These are phyloP conservation scores for Neolentinus lepideus DNA, from an alignment of 1,284 basidiomycete species.

Conservation along the genomic window DNA sequence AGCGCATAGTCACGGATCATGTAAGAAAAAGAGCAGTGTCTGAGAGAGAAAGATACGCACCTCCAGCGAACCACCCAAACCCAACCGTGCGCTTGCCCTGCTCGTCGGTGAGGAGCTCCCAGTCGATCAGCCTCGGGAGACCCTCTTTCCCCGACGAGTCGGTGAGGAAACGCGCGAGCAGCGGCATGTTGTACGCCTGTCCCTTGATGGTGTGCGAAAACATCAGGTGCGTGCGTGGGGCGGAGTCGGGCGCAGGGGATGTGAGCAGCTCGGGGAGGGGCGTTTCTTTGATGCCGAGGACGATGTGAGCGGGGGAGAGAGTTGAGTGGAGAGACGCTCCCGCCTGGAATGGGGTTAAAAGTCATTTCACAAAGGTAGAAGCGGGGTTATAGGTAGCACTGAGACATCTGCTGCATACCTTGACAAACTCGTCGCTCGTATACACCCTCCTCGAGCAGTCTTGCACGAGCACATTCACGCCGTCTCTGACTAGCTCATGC, in stretches of 20 bases:
- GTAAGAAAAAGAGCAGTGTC: not conserved
- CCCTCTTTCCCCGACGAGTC: slow-evolving; percentile 7
- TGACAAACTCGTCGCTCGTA: slow-evolving; percentile 50
- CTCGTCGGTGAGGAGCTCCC: slow-evolving; percentile 67
- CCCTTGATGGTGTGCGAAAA: slow-evolving; percentile 90
- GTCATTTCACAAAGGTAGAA: slow-evolving; percentile 4
- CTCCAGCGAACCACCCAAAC: slow-evolving; percentile 87
- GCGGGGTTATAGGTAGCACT: slow-evolving; percentile 1
- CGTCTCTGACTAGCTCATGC: slow-evolving; percentile 47
- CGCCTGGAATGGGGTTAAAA: slow-evolving; percentile 38
- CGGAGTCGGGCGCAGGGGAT: slow-evolving; percentile 20
- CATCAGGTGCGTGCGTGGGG: slow-evolving; percentile 69
- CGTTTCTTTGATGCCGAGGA: slow-evolving; percentile 86
- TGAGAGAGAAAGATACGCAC: slow-evolving; percentile 26
- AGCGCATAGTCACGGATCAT: no score
- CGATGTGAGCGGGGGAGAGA: slow-evolving; percentile 63
- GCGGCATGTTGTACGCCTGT: slow-evolving; percentile 77
- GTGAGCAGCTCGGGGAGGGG: slow-evolving; percentile 58
- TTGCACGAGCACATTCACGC: slow-evolving; percentile 67
- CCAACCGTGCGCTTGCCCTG: slow-evolving; percentile 75
- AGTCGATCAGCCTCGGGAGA: slow-evolving; percentile 68
- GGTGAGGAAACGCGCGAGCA: slow-evolving; percentile 62
- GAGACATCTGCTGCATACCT: slow-evolving; percentile 33
- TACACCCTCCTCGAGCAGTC: slow-evolving; percentile 74
- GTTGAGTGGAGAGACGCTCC: slow-evolving; percentile 61